Percentiles rank a stretch among this genome's conserved stretches.
Evolutionary conservation across 352 stramenopile species (phyloP).

Genomic region (Globisporangium spinosum): DNA sequence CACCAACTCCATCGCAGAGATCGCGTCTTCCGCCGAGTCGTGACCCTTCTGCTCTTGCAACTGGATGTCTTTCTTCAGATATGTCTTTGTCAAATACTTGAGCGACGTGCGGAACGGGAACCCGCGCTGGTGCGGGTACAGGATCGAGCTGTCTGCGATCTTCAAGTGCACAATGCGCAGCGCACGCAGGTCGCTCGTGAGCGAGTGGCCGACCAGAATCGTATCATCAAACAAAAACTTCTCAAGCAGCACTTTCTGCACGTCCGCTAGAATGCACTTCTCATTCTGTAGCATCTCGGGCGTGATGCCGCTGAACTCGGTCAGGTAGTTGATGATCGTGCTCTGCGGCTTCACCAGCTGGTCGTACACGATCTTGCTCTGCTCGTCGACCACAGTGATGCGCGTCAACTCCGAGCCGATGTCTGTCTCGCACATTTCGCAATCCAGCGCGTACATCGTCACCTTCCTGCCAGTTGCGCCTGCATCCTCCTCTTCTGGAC

Average conservation of each 20-base stretch:
- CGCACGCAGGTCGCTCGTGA: constrained; percentile 82
- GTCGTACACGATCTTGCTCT: constrained; percentile 70
- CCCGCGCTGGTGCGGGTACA: constrained; percentile 81
- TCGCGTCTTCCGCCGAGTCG: constrained; percentile 81
- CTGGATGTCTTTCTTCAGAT: constrained; percentile 75
- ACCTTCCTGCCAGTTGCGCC: constrained; percentile 5
- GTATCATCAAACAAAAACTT: constrained; percentile 69
- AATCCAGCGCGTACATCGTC: constrained; percentile 76
- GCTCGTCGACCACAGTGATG: constrained; percentile 68
- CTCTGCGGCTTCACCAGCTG: constrained; percentile 80
- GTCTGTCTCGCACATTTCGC: constrained; percentile 89
- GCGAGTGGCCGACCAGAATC: constrained; percentile 82
- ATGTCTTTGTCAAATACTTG: constrained; percentile 85
- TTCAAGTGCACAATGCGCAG: constrained; percentile 69
- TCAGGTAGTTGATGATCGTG: constrained; percentile 89
- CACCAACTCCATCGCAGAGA: constrained; percentile 73
- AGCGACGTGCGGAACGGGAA: constrained; percentile 83
- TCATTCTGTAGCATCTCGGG: constrained; percentile 58
- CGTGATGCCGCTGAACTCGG: constrained; percentile 87
- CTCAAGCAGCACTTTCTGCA: constrained; percentile 55
- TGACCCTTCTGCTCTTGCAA: constrained; percentile 54
- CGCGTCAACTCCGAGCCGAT: constrained; percentile 82
- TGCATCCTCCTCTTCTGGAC: constrained; percentile 14
- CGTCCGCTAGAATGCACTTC: constrained; percentile 60
- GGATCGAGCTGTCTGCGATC: constrained; percentile 72